Conservation (phyloP, 345 rosid species). For the Luvunga scandens region DNA sequence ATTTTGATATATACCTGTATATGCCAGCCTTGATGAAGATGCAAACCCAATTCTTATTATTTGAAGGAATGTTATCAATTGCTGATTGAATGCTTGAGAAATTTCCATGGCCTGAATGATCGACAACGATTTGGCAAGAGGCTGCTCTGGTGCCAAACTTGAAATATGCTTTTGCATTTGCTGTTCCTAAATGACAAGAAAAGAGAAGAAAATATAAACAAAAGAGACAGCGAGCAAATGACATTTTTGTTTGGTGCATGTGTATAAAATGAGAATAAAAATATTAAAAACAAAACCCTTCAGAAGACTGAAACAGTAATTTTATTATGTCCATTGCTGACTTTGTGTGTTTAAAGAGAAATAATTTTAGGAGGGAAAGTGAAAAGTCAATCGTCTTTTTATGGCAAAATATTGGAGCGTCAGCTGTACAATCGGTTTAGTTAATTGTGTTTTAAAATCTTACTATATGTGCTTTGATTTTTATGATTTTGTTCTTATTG, state of each 20-base stretch:
- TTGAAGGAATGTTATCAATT: constrained; percentile 47
- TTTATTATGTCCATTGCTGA: neutral
- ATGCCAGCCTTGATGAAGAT: constrained; percentile 47
- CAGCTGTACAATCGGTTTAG: neutral
- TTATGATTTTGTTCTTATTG: neutral
- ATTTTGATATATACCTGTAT: constrained; percentile 37
- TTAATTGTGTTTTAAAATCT: neutral
- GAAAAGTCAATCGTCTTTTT: neutral
- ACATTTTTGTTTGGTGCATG: neutral
- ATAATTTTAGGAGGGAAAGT: neutral
- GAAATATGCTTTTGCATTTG: neutral
- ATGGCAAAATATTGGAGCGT: neutral
- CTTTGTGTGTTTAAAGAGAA: neutral
- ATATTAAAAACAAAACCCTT: neutral
- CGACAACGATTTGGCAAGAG: constrained; percentile 28
- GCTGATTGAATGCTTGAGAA: constrained; percentile 60
- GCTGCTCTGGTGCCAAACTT: neutral
- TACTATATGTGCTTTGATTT: neutral
- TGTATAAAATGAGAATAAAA: no score
- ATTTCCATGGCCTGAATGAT: constrained; percentile 46
- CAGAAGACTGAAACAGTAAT: neutral
- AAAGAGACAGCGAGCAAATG: neutral
- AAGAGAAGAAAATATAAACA: neutral
- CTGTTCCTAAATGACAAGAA: neutral
- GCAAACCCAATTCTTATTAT: constrained; percentile 49